A percentile compares a stretch with the other conserved stretches of the same genome.
phyloP scores from a whole-genome alignment of 805 yeast genomes.

The Metschnikowia proteae region DNA sequence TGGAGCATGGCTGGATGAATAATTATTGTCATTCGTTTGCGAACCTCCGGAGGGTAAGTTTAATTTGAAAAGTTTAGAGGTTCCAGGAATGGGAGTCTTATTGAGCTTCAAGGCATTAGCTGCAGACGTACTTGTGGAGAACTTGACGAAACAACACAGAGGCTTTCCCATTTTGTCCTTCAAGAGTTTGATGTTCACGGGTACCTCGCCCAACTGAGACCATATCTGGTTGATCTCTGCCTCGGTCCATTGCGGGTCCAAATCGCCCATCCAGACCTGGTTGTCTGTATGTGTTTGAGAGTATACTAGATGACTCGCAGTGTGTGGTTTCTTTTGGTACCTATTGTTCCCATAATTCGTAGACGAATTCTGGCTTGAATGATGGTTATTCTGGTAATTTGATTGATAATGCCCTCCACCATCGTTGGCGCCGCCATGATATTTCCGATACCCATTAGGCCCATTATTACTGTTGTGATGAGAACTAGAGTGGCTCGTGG shows the following conservation, averaged over 20 bases:
- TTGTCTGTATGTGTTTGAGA: slow-evolving; percentile 17
- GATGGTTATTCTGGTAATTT: neutral
- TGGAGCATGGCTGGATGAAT: neutral
- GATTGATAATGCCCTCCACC: slow-evolving; percentile 6
- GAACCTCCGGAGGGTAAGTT: slow-evolving; percentile 70
- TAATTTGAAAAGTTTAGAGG: slow-evolving; percentile 53
- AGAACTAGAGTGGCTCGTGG: neutral
- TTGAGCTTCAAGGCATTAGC: slow-evolving; percentile 61
- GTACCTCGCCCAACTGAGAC: slow-evolving; percentile 63
- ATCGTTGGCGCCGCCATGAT: neutral
- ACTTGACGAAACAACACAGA: slow-evolving; percentile 75
- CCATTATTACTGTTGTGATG: neutral
- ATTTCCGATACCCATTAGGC: slow-evolving; percentile 3
- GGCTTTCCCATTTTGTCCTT: slow-evolving; percentile 51
- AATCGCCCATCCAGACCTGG: slow-evolving; percentile 85
- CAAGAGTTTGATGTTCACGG: slow-evolving; percentile 61
- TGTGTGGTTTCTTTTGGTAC: slow-evolving; percentile 7
- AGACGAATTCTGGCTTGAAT: neutral
- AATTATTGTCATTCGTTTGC: neutral
- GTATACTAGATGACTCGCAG: slow-evolving; percentile 16
- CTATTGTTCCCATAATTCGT: neutral
- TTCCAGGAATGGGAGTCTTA: slow-evolving; percentile 69
- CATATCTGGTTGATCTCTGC: slow-evolving; percentile 61
- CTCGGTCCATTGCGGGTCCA: slow-evolving; percentile 85
- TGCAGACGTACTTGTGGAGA: slow-evolving; percentile 58